Base-by-base conservation (phyloP, 192 early-diverging fungal genomes). In the Glomus cerebriforme region DNA sequence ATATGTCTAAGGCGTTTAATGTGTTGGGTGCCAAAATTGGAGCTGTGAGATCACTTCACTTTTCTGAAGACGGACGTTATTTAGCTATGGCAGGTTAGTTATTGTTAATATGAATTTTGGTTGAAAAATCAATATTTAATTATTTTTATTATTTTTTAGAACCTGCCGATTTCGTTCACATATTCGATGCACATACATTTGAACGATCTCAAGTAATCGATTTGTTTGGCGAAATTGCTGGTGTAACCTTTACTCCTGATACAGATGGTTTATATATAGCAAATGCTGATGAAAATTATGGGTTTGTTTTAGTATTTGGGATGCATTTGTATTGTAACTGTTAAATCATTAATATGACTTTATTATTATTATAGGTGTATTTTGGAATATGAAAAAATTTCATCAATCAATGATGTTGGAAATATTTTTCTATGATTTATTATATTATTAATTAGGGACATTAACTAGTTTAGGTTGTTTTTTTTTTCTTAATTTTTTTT, bases 191-290 rank as follows among this genome's bases (percentile, higher is more conserved):
- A 4, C 59, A 66, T 2, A 64, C 77, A 32, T 84, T 78, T 54
- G 75, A 77, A 35, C 79, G 63, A 45, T 83, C 84, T 43, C 92
- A 93, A 83, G 83, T 88, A 5, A 83, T 93, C 60, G 92, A 93
- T 79, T 88, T 93, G 72, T 92, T 92, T 85, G 92, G 92, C 12
- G 91, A 93, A 64, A 90, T 93, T 75, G 81, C 90, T 1, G 92
- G 92, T 4, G 82, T 91, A n/a, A 58, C 80, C 64, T 87, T 92
- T 59, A 86, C 85, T 7, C 88, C 88, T 17, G 89, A 85, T 47
- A 87, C 85, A 12, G 81, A 87, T 6, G 78, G 69, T 7, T 75
- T 92, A 43, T 91, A 83, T 75, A 84, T 92, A 81, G 91, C 89
- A 15, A 91, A 88, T 49, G 73, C 86, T 19, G 87, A 84, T 70